A percentile compares a stretch with the other conserved stretches of the same genome.
phyloP scores from a whole-genome alignment of 352 stramenopile species.

The Thalassiosira ordinaria region DNA sequence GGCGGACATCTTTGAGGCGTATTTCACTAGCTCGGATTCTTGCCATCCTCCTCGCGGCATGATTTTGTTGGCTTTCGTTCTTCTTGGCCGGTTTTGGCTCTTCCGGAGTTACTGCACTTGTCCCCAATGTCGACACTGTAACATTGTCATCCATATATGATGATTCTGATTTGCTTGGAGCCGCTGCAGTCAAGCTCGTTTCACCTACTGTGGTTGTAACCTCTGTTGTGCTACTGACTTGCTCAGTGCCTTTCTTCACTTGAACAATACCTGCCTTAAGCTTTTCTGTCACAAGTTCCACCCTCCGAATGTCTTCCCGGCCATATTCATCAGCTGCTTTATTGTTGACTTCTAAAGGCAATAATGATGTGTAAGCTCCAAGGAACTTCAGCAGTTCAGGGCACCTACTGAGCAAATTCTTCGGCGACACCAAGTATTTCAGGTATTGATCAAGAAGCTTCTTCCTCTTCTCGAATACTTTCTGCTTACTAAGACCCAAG shows the following conservation, averaged over 20 bases:
- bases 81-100: constrained; percentile 13
- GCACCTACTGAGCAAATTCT: constrained; percentile 72
- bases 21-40: constrained; percentile 78
- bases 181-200: constrained; percentile 3
- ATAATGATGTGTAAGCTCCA: constrained; percentile 68
- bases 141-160: constrained; percentile 34
- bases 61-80: constrained; percentile 39
- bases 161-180: constrained; percentile 21
- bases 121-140: constrained; percentile 21
- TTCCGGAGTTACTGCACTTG: constrained; percentile 23
- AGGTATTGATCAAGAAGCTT: constrained; percentile 83
- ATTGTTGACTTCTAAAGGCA: constrained; percentile 25
- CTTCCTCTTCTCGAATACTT: constrained; percentile 69
- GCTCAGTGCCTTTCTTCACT: constrained; percentile 45
- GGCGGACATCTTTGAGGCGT: constrained; percentile 73
- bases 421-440: constrained; percentile 72
- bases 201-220: constrained; percentile 15
- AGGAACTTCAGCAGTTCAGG: constrained; percentile 83
- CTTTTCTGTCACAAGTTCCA: constrained; percentile 61
- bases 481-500: constrained; percentile 72
- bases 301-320: constrained; percentile 46
- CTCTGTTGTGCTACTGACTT: constrained; percentile 2
- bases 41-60: constrained; percentile 55
- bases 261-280: constrained; percentile 58
- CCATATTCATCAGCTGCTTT: constrained; percentile 53